Conservation (phyloP, 2,329 filamentous ascomycete genomes). For the Penicillium sp. region DNA sequence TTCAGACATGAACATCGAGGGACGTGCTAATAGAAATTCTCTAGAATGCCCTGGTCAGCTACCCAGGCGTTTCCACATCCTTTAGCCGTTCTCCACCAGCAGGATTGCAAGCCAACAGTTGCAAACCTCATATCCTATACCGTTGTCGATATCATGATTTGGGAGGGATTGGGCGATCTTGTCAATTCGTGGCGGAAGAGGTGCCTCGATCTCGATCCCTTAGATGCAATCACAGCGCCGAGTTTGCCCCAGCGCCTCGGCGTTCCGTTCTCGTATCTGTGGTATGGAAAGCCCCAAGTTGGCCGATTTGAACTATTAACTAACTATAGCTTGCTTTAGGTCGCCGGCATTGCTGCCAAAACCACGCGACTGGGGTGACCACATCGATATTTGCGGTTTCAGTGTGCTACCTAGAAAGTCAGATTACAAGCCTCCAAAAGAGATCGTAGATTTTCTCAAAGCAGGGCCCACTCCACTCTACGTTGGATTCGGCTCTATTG, state of each 20-base stretch:
- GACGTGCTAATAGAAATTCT: conserved; percentile 5
- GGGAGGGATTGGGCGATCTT: conserved; percentile 86
- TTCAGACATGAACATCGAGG: background rate
- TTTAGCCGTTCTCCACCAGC: conserved; percentile 74
- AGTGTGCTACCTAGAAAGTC: conserved; percentile 69
- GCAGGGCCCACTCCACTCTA: conserved; percentile 72
- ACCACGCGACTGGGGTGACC: conserved; percentile 69
- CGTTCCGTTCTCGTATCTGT: conserved; percentile 88
- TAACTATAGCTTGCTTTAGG: conserved; percentile 29
- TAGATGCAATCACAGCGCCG: conserved; percentile 80
- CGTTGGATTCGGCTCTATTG: conserved; percentile 80
- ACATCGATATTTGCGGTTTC: conserved; percentile 74
- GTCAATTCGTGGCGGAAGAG: conserved; percentile 83
- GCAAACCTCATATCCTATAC: conserved; percentile 83
- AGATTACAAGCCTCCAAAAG: conserved; percentile 63
- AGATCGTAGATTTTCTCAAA: conserved; percentile 64
- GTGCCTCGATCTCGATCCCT: conserved; percentile 69
- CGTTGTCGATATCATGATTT: conserved; percentile 86
- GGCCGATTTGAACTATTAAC: conserved; percentile 3
- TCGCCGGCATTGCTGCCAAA: conserved; percentile 76
- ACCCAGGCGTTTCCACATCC: conserved; percentile 85
- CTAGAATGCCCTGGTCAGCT: conserved; percentile 81
- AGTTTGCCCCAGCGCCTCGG: conserved; percentile 72
- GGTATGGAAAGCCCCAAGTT: conserved; percentile 47
- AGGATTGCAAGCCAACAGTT: conserved; percentile 71